These are phyloP conservation scores for Rhizoctonia solani DNA, from an alignment of 1,284 basidiomycete genomes.

Conservation along the genomic window DNA sequence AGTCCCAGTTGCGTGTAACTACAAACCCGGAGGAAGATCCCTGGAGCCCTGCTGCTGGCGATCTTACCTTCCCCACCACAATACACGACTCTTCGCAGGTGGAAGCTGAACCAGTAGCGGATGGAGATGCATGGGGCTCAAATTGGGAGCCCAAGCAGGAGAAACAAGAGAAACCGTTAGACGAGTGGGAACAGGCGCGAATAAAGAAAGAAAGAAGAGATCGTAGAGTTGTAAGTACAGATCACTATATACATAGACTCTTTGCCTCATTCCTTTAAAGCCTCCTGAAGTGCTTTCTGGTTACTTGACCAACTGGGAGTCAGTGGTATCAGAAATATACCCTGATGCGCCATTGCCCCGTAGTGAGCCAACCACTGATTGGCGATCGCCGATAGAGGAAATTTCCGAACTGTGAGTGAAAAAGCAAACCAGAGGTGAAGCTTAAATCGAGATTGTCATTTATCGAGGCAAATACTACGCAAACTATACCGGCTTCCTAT, in stretches of 20 bases:
- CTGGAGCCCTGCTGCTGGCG: slow-evolving; percentile 18
- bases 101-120: background rate
- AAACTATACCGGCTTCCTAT: slow-evolving; percentile 25
- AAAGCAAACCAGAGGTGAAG: background rate
- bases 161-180: slow-evolving; percentile 7
- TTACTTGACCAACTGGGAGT: slow-evolving; percentile 17
- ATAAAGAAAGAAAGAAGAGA: slow-evolving; percentile 13
- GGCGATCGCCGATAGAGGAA: slow-evolving; percentile 26
- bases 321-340: slow-evolving; percentile 16
- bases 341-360: slow-evolving; percentile 24
- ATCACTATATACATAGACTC: no score
- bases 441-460: background rate
- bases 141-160: slow-evolving; percentile 1
- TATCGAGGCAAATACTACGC: slow-evolving; percentile 26
- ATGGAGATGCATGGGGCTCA: slow-evolving; percentile 19
- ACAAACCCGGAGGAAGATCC: slow-evolving; percentile 5
- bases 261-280: no score
- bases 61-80: slow-evolving; percentile 13
- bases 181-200: slow-evolving; percentile 29
- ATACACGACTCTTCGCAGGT: background rate
- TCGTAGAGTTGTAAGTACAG: slow-evolving; percentile 19
- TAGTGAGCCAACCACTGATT: slow-evolving; percentile 18
- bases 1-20: background rate
- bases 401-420: slow-evolving; percentile 17
- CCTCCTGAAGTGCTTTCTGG: slow-evolving; percentile 27